Percentiles rank a stretch among this genome's conserved stretches.
phyloP scores from a whole-genome alignment of 495 filamentous ascomycete genomes.

The Hypoxylon trugodes region DNA sequence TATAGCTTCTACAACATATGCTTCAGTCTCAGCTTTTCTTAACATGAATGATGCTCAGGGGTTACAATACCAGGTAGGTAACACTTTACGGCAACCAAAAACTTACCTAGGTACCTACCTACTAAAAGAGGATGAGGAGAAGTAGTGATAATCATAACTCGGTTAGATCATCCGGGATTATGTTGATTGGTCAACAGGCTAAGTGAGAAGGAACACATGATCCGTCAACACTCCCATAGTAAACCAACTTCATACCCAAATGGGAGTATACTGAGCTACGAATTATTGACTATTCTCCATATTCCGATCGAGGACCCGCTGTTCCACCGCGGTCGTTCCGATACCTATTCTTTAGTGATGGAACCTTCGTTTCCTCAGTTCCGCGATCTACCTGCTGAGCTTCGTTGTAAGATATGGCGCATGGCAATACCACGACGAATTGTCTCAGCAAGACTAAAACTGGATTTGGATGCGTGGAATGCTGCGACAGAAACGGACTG shows the following conservation, averaged over 20 bases:
- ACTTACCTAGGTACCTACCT: too few relatives aligned
- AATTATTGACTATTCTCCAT: background rate
- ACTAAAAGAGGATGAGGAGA: background rate
- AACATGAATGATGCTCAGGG: too few relatives aligned
- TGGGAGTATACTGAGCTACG: background rate
- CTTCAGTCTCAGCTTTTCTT: too few relatives aligned
- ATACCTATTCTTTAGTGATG: background rate
- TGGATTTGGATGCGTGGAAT: conserved; percentile 24
- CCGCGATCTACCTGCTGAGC: conserved; percentile 12
- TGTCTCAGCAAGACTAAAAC: conserved; percentile 11
- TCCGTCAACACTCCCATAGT: background rate
- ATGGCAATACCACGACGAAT: conserved; percentile 9
- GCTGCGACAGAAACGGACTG: conserved; percentile 13
- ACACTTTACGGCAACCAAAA: too few relatives aligned
- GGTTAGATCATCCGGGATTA: background rate
- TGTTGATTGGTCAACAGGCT: background rate
- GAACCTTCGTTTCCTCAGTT: conserved; percentile 27
- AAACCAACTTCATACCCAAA: background rate
- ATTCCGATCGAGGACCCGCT: background rate
- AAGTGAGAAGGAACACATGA: background rate
- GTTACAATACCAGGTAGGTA: too few relatives aligned
- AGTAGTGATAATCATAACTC: background rate
- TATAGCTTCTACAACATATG: too few relatives aligned
- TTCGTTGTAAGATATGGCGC: conserved; percentile 29
- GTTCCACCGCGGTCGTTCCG: background rate